Percentiles rank a stretch among this genome's conserved stretches.
Evolutionary conservation across 305 asterid species (phyloP).

Genomic region (Fraxinus paxiana): DNA sequence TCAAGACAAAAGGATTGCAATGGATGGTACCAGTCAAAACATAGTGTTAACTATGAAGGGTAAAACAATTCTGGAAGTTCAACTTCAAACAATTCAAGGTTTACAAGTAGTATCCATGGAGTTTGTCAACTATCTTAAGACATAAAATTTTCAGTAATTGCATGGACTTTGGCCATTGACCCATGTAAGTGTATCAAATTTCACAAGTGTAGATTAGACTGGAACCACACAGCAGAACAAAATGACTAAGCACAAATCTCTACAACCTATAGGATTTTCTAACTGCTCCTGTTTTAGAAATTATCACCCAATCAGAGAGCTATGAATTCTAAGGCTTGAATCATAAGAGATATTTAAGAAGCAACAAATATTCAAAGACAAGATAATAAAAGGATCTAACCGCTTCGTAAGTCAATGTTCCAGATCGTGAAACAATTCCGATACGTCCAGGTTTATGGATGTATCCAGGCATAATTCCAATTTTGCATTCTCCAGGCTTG

Average conservation of each 20-base stretch:
- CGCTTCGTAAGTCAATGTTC: constrained; percentile 90
- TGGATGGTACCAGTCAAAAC: not conserved
- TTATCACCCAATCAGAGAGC: not conserved
- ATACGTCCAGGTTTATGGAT: constrained; percentile 98
- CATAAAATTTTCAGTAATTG: not conserved
- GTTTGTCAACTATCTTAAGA: not conserved
- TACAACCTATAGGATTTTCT: not conserved
- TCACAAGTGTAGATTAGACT: no score
- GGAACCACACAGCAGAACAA: not conserved
- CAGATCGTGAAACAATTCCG: constrained; percentile 89
- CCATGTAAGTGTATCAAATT: not conserved
- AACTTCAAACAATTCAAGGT: no score
- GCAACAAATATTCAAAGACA: not conserved
- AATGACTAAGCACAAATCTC: not conserved
- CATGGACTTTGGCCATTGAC: not conserved
- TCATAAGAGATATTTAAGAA: not conserved
- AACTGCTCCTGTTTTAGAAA: not conserved
- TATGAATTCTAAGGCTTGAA: not conserved
- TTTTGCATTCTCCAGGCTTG: constrained; percentile 98
- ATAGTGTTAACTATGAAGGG: no score
- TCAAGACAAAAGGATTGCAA: not conserved
- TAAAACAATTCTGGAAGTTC: not conserved
- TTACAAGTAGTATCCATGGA: not conserved
- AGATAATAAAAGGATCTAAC: constrained; percentile 41
- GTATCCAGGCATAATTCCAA: constrained; percentile 98